Evolutionary conservation across 495 filamentous ascomycete genomes (phyloP), one percentile per base, ranked within the genome.

Genomic region (Aspergillus olivimuriae): DNA sequence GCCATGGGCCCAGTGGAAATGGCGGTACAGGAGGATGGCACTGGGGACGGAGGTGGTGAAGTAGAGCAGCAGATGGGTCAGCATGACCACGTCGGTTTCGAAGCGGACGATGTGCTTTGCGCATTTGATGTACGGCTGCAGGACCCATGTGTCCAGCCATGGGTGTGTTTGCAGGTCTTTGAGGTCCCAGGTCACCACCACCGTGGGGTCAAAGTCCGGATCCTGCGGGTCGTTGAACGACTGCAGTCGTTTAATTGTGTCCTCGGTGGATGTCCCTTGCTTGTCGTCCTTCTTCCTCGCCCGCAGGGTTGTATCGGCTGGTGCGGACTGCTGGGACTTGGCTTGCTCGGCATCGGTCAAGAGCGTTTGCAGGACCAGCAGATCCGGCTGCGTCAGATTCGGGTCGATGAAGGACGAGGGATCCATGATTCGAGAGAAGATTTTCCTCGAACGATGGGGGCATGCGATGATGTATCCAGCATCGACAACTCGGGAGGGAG

Each of bases 31-130:
- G 21, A 69, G 73, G 20, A 81, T 19, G 2, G 82, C 86, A 46
- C 76, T 83, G 4, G 83, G 83, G 1, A 89, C 60, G 10, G 78
- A 78, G 17, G 83, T 86, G 33, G 64, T 62, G 46, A 83, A 73
- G 61, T 89, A 89, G 7, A 87, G 63, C 9, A 89, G 55, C 2
- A 91, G 66, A 62, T 91, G 86, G 2, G 83, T 85, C 19, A 89
- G 51, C 69, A 91, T 83, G 19, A 91, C 77, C 15, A 89, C 81
- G 56, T 87, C 83, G 4, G 81, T 83, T 26, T 72, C 55, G 38
- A 72, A 61, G 12, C 82, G 77, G 6, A 81, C 77, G 14, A 83
- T 63, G 2, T 47, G 51, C 22, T 65, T 64, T 0, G 77, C 82
- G 65, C 73, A 69, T 33, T 55, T 51, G 41, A 75, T 60, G 50